phyloP scores from a whole-genome alignment of 176 grass and related monocot species.

The Zoysia japonica region DNA sequence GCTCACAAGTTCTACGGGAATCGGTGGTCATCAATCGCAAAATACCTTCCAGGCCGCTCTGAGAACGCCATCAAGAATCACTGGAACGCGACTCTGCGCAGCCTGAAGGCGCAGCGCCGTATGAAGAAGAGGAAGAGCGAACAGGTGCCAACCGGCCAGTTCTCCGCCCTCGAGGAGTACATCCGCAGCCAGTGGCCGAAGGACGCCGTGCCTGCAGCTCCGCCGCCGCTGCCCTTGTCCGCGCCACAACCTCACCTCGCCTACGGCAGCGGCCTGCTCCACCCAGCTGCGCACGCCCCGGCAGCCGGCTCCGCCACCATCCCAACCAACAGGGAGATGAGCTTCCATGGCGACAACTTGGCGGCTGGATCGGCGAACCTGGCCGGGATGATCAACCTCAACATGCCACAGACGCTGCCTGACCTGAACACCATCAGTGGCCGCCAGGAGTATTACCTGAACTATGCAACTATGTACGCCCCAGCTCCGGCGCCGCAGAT shows the following conservation, averaged over 20 bases:
- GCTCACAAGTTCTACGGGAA: constrained; percentile 62
- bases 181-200: constrained; percentile 12
- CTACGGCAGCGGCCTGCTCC: rapidly evolving
- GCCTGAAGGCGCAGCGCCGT: constrained; percentile 49
- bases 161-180: constrained; percentile 60
- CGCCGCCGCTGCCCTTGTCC: background rate
- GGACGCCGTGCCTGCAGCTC: background rate
- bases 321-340: background rate
- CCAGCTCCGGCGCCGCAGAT: background rate
- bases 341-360: background rate
- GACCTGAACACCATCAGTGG: constrained; percentile 26
- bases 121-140: constrained; percentile 58
- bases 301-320: background rate
- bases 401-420: background rate
- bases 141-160: constrained; percentile 16
- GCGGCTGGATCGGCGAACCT: background rate
- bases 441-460: background rate
- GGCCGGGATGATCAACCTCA: background rate
- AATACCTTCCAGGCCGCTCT: constrained; percentile 52
- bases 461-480: background rate
- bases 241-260: background rate
- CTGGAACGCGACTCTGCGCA: constrained; percentile 76
- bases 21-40: constrained; percentile 62
- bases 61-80: constrained; percentile 91
- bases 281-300: background rate